Conservation (phyloP, 2,329 filamentous ascomycete genomes). For the Aspergillus pseudonomiae region DNA sequence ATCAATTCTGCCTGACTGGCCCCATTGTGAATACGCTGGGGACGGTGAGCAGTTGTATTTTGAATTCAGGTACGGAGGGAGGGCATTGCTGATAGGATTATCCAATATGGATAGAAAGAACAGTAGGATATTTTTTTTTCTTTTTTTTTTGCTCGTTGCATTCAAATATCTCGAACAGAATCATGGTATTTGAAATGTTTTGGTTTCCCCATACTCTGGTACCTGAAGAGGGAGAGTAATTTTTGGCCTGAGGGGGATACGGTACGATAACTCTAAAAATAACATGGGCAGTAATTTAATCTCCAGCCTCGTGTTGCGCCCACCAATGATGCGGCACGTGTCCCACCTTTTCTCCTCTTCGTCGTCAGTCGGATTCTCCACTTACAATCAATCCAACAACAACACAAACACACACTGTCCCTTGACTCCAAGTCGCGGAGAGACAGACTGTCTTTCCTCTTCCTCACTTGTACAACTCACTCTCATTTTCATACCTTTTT, state of each 20-base stretch:
- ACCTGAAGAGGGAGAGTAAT: background rate
- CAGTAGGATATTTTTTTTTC: background rate
- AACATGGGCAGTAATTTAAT: background rate
- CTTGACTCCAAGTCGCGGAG: background rate
- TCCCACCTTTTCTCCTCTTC: background rate
- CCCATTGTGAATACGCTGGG: background rate
- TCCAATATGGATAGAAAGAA: background rate
- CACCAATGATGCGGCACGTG: background rate
- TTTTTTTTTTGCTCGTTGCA: background rate
- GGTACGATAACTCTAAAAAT: background rate
- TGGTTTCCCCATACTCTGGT: background rate
- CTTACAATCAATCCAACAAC: background rate
- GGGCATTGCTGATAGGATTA: background rate
- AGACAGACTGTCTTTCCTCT: background rate
- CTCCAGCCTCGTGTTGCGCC: background rate
- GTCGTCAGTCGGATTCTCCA: background rate
- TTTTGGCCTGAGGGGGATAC: background rate
- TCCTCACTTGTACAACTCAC: background rate
- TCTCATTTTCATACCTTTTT: slow-evolving; percentile 3
- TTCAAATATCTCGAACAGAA: background rate
- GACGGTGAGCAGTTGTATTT: background rate
- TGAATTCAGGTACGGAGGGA: background rate
- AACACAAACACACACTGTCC: background rate
- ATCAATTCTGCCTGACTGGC: background rate
- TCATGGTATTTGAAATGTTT: background rate